A percentile compares a stretch with the other conserved stretches of the same genome.
These are phyloP conservation scores for Pseudophaeomoniella oleicola DNA, from an alignment of 2,329 filamentous ascomycete species.

Conservation along the genomic window DNA sequence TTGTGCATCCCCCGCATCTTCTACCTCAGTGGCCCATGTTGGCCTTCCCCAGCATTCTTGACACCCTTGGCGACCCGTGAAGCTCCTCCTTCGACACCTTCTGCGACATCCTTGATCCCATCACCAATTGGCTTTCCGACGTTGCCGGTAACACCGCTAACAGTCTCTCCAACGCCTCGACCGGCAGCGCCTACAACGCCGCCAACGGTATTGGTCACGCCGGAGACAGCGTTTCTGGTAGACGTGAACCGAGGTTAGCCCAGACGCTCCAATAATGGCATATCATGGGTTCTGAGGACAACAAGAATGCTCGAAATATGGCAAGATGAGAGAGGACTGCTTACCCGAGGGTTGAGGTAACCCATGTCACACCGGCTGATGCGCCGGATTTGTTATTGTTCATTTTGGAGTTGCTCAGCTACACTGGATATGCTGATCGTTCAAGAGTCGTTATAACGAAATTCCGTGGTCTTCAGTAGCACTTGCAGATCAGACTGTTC, in stretches of 20 bases:
- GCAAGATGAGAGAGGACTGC: background rate
- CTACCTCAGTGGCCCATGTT: constrained; percentile 4
- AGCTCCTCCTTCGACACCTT: constrained; percentile 37
- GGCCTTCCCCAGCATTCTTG: constrained; percentile 44
- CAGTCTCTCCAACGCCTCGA: constrained; percentile 42
- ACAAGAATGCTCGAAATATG: no score
- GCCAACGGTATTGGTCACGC: constrained; percentile 37
- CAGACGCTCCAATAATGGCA: no score
- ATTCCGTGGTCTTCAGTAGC: no score
- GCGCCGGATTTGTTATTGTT: background rate
- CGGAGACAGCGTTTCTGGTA: constrained; percentile 33
- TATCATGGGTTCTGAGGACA: no score
- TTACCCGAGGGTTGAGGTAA: constrained; percentile 1
- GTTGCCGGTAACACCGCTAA: constrained; percentile 39
- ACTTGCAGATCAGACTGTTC: no score
- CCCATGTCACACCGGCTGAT: background rate
- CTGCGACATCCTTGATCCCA: constrained; percentile 37
- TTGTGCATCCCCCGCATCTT: no score
- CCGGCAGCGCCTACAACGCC: constrained; percentile 41
- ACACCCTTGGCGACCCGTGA: constrained; percentile 37
- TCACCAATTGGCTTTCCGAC: constrained; percentile 41
- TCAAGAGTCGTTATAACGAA: no score
- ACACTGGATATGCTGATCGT: no score
- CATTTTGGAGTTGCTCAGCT: no score
- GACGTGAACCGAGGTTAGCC: no score